Conservation (phyloP, 2,329 filamentous ascomycete species). For the Microdochium bolleyi region DNA sequence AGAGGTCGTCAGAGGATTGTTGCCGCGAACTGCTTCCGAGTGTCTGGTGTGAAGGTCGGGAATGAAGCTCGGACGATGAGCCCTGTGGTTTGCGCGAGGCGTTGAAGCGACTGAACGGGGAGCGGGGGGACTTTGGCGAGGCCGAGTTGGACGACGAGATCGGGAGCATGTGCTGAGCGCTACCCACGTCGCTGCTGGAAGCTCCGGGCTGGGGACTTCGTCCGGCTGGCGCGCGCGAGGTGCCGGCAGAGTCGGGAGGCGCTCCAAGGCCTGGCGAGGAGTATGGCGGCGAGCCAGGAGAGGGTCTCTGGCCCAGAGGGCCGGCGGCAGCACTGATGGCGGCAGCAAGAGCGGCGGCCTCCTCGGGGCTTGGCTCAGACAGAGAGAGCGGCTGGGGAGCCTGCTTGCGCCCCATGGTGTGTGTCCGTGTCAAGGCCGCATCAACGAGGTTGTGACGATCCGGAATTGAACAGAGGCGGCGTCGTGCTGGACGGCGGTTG, state of each 20-base stretch:
- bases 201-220: neutral
- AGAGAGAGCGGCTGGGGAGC: conserved; percentile 51
- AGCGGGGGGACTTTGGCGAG: conserved; percentile 16
- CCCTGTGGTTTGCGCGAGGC: conserved; percentile 14
- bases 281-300: neutral
- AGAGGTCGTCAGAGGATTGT: conserved; percentile 16
- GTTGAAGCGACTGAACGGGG: conserved; percentile 21
- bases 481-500: too few species aligned
- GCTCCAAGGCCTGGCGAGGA: neutral
- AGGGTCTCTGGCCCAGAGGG: conserved; percentile 7
- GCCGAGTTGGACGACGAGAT: conserved; percentile 18
- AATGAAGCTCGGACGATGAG: conserved; percentile 3
- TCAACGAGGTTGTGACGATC: neutral
- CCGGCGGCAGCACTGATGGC: conserved; percentile 20
- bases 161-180: conserved; percentile 15
- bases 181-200: conserved; percentile 2
- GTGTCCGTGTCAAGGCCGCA: neutral
- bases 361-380: conserved; percentile 24
- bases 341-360: conserved; percentile 22
- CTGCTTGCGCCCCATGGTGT: conserved; percentile 48
- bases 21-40: conserved; percentile 4
- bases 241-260: neutral
- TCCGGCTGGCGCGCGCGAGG: neutral
- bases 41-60: neutral
- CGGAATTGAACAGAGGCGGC: too few species aligned